Base-by-base conservation (phyloP, 805 yeast species). In the Pichia nanzhaoensis region DNA sequence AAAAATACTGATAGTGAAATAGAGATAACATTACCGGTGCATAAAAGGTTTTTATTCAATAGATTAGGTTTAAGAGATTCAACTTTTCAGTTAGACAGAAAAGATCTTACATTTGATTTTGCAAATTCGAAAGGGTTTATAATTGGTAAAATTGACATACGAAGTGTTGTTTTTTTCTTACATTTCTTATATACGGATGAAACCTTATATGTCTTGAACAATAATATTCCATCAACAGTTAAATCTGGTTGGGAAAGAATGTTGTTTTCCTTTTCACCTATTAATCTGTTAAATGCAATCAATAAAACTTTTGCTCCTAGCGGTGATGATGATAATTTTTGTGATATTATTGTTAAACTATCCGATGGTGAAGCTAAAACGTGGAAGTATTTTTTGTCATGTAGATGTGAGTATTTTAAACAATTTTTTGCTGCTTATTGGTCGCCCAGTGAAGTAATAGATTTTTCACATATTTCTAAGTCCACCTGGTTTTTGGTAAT, bases 381-480 rank as follows among this genome's bases (percentile, higher is more conserved):
- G 6, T 78, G 78, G 55, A 71, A 81, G 2, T 66, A 69, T 10
- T 62, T 87, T 4, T 55, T 89, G n/a, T 56, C 64, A 4, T 60
- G 74, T 0, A 64, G 95, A 47, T 75, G 81, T 39, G 78, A 77
- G 0, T 84, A 71, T 55, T 86, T 89, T 58, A 80, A 76, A 45
- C 70, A 81, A 0, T 51, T 78, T 2, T 68, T 84, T 31, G 73
- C 82, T 0, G 56, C 61, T 0, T 57, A 78, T 39, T 86, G 93
- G 95, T 38, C 44, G 7, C 36, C 22, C 13, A 34, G 20, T 1
- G 44, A 33, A 12, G 32, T 38, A 4, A 34, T 50, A 3, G 50
- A 34, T 47, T 69, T 86, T 38, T 59, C 64, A 1, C 71, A 73
- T 41, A 63, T 80, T 14, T 50, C 67, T 0, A 51, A 49, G 12